Evolutionary conservation across 192 early-diverging fungal species (phyloP).

Genomic region (Coemansia sp.): DNA sequence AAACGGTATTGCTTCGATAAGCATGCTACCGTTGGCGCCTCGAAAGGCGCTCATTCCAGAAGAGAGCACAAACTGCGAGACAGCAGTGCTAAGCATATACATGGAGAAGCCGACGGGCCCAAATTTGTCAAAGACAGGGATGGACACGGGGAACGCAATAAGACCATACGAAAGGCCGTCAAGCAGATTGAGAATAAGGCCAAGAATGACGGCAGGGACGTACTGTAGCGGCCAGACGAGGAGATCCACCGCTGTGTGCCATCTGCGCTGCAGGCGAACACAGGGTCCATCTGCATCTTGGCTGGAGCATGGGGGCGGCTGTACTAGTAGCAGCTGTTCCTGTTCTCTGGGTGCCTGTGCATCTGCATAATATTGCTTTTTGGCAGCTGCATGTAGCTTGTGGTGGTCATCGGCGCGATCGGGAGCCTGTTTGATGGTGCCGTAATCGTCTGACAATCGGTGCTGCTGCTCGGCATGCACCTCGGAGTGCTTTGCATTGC

Average conservation of each 20-base stretch:
- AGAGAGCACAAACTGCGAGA: slow-evolving; percentile 71
- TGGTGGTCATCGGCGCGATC: neutral
- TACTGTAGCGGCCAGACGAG: slow-evolving; percentile 59
- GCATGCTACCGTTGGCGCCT: slow-evolving; percentile 91
- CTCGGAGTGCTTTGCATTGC: slow-evolving; percentile 33
- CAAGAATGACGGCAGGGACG: slow-evolving; percentile 87
- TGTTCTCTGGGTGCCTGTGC: slow-evolving; percentile 13
- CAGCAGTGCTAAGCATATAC: slow-evolving; percentile 83
- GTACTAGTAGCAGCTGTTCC: slow-evolving; percentile 11
- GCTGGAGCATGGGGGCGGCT: neutral
- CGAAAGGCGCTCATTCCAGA: slow-evolving; percentile 87
- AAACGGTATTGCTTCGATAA: slow-evolving; percentile 86
- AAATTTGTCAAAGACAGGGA: slow-evolving; percentile 65
- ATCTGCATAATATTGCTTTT: slow-evolving; percentile 10
- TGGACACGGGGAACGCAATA: slow-evolving; percentile 87
- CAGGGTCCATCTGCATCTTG: slow-evolving; percentile 6
- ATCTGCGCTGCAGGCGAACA: slow-evolving; percentile 30
- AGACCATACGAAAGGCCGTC: slow-evolving; percentile 89
- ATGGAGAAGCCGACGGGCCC: slow-evolving; percentile 91
- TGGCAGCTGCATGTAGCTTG: slow-evolving; percentile 10
- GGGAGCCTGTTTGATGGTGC: slow-evolving; percentile 8
- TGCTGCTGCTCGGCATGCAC: slow-evolving; percentile 1
- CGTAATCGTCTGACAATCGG: slow-evolving; percentile 9
- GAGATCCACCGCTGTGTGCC: slow-evolving; percentile 20
- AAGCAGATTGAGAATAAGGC: slow-evolving; percentile 86